These are phyloP conservation scores for Xylaria sp. DNA, from an alignment of 2,329 filamentous ascomycete species.

Conservation along the genomic window DNA sequence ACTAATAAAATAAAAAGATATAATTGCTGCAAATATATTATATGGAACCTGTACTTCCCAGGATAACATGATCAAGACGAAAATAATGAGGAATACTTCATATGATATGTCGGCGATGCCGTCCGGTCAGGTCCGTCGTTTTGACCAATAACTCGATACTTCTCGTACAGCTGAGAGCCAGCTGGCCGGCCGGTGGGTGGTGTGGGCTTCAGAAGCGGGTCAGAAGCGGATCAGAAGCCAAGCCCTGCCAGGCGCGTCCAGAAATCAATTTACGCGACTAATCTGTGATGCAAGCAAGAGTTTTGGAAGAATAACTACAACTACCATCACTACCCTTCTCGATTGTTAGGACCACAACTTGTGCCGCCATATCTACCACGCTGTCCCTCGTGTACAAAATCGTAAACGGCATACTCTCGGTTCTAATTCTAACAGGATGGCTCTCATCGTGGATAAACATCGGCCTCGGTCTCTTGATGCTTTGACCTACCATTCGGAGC, in stretches of 20 bases:
- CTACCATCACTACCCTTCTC: not conserved
- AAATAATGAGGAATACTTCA: conserved; percentile 28
- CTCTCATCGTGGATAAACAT: conserved; percentile 78
- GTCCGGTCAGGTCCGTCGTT: conserved; percentile 24
- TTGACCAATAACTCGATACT: not conserved
- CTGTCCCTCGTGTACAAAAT: not conserved
- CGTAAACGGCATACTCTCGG: not conserved
- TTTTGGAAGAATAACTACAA: conserved; percentile 13
- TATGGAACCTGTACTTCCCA: conserved; percentile 4
- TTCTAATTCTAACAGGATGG: conserved; percentile 58
- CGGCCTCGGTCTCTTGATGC: conserved; percentile 78
- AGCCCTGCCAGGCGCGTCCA: conserved; percentile 43
- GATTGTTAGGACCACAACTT: not conserved
- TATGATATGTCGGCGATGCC: conserved; percentile 28
- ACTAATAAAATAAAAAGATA: not conserved
- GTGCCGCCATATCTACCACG: conserved; percentile 10
- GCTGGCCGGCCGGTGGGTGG: conserved; percentile 1
- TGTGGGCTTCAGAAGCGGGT: not conserved
- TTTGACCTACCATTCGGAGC: conserved; percentile 87
- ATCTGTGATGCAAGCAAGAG: conserved; percentile 1
- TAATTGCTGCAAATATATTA: conserved; percentile 10
- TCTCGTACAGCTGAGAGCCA: not conserved
- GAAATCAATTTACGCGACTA: conserved; percentile 50
- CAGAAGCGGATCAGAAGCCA: not conserved
- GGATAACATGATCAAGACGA: conserved; percentile 25